Evolutionary conservation across 306 rosid species (phyloP), one percentile per base, ranked within the genome.

Genomic region (Canavalia ensiformis): DNA sequence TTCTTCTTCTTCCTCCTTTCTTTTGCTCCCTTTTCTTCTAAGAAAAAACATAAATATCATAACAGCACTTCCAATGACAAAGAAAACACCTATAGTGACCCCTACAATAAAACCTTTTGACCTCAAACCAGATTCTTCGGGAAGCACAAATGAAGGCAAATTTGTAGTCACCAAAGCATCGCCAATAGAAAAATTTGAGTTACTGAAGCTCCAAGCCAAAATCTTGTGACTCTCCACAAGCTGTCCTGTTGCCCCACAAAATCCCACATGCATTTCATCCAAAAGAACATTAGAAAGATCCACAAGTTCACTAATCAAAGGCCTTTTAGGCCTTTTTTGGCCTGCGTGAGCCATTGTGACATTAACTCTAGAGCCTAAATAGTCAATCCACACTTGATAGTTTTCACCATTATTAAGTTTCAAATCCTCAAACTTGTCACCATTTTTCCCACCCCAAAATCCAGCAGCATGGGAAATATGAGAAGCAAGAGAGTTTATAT

Each of bases 331-430:
- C 78, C 87, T 85, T 60, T 51, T 60, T 10, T 33, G 49, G 6
- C 88, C 90, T 9, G 72, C 88, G 37, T 2, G 60, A 63, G 87
- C 91, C 88, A 90, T 78, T 1, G 89, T 83, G 7, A 90, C 87
- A 80, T 87, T 86, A 58, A 87, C 76, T 54, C 66, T 84, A 1
- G 89, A 85, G 49, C 74, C 86, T 13, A 35, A 12, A 68, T 39
- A 87, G 5, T 90, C 89, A 68, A 90, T 86, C 91, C 89, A 86
- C 11, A 87, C 92, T 58, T 89, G 90, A 80, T 89, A 89, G 34
- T 89, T 83, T 9, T 60, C 69, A 60, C 91, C 89, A 79, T 68
- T 54, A 6, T 87, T 84, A 67, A 87, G 87, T 62, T 81, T 72
- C 72, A 85, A 49, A 11, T 59, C 72, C 67, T 81, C 69, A 51